These are phyloP conservation scores for Themeda triandra DNA, from an alignment of 176 grass and related monocot genomes.

Conservation along the genomic window DNA sequence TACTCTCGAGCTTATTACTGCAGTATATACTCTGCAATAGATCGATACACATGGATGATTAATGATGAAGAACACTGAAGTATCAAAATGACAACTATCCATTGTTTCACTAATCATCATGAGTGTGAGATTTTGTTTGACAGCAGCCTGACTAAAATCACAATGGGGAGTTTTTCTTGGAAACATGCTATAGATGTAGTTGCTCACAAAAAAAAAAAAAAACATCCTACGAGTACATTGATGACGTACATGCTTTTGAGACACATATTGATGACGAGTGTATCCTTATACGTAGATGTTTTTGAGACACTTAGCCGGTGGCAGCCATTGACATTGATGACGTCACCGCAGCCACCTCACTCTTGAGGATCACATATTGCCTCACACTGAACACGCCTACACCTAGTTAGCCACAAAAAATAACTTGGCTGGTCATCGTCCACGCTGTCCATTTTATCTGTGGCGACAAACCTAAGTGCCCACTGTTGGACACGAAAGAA, in stretches of 20 bases:
- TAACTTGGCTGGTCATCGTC: constrained; percentile 20
- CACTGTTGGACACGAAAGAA: not conserved
- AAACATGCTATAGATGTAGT: not conserved
- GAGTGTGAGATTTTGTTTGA: not conserved
- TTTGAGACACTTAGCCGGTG: not conserved
- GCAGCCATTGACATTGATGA: not conserved
- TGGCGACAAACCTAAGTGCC: not conserved
- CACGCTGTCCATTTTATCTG: constrained; percentile 31
- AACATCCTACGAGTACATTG: too few species aligned
- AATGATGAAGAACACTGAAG: too few species aligned
- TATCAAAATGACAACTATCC: not conserved
- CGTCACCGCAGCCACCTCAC: not conserved
- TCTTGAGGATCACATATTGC: not conserved
- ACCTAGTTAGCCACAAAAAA: not conserved
- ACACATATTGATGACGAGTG: too few species aligned
- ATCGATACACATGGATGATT: not conserved
- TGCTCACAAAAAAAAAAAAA: too few species aligned
- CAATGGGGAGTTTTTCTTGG: not conserved
- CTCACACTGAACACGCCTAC: not conserved
- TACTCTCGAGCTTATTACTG: not conserved
- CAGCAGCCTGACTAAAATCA: not conserved
- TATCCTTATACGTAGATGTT: too few species aligned
- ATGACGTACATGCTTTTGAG: not conserved
- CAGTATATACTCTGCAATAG: too few species aligned
- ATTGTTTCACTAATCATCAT: not conserved